phyloP scores from a whole-genome alignment of 352 stramenopile species.

The Lagenidium giganteum region DNA sequence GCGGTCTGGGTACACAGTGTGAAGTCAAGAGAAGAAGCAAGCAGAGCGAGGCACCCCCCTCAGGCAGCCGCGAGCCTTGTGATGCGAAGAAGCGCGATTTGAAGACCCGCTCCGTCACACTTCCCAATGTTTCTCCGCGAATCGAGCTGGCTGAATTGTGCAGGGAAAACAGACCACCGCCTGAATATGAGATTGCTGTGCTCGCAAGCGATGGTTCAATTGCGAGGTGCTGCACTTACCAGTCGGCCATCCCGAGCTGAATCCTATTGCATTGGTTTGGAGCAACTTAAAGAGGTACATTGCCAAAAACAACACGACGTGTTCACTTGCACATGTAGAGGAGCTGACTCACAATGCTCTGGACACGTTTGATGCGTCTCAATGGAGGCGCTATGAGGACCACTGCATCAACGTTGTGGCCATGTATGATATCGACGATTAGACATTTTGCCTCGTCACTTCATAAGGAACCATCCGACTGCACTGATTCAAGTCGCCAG shows the following conservation, averaged over 20 bases:
- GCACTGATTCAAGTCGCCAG: too few relatives aligned
- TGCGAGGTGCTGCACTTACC: slow-evolving; percentile 9
- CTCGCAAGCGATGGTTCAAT: slow-evolving; percentile 1
- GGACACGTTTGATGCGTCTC: slow-evolving; percentile 4
- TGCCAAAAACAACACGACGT: slow-evolving; percentile 11
- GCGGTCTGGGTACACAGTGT: too few relatives aligned
- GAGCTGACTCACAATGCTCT: slow-evolving; percentile 1
- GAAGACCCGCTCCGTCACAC: too few relatives aligned
- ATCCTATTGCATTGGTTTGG: slow-evolving; percentile 19
- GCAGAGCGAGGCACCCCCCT: too few relatives aligned
- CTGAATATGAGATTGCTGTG: not conserved
- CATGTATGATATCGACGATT: too few relatives aligned
- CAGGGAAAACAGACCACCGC: slow-evolving; percentile 7
- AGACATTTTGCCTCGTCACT: too few relatives aligned
- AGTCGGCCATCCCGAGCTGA: slow-evolving; percentile 16
- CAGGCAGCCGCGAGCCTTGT: too few relatives aligned
- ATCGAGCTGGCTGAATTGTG: slow-evolving; percentile 1
- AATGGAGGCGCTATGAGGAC: slow-evolving; percentile 10
- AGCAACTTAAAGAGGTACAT: slow-evolving; percentile 10
- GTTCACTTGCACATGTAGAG: slow-evolving; percentile 15
- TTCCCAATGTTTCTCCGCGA: too few relatives aligned
- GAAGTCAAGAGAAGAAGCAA: too few relatives aligned
- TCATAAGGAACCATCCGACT: too few relatives aligned
- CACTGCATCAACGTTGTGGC: slow-evolving; percentile 15
- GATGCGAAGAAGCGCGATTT: too few relatives aligned